phyloP scores from a whole-genome alignment of 2,329 filamentous ascomycete genomes.

The Biscogniauxia sp. region DNA sequence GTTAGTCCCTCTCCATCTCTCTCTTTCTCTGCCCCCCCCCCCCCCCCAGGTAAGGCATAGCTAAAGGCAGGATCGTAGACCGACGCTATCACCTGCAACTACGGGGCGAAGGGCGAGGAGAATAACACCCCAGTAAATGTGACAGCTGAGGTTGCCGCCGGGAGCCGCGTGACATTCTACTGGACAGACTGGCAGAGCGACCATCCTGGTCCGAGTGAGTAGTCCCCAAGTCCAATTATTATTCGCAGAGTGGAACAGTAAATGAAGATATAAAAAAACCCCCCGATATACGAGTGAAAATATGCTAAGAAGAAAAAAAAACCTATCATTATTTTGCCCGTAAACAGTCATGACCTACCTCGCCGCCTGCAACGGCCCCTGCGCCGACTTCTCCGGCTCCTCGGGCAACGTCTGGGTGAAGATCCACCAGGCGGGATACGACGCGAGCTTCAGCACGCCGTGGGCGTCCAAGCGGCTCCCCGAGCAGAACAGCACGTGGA shows the following conservation, averaged over 20 bases:
- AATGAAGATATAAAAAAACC: neutral
- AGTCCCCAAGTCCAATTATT: neutral
- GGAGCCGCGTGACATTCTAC: conserved; percentile 3
- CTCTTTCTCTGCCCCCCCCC: neutral
- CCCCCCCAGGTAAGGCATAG: neutral
- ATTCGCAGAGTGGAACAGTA: too few relatives aligned
- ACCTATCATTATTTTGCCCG: neutral
- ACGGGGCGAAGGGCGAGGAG: conserved; percentile 14
- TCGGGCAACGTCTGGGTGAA: conserved; percentile 18
- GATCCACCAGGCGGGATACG: conserved; percentile 7
- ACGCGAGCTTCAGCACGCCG: neutral
- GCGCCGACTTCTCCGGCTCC: conserved; percentile 14
- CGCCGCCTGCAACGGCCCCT: conserved; percentile 1
- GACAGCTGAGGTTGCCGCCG: conserved; percentile 1
- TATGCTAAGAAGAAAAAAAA: neutral
- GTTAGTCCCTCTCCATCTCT: conserved; percentile 5
- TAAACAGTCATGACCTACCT: conserved; percentile 7
- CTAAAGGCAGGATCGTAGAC: conserved; percentile 11
- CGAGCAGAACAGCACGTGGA: conserved; percentile 5
- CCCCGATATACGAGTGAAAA: neutral
- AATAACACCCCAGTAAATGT: conserved; percentile 9
- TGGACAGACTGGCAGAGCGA: conserved; percentile 6
- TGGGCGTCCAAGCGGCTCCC: conserved; percentile 5
- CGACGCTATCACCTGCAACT: conserved; percentile 27
- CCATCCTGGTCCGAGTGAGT: conserved; percentile 4